These are phyloP conservation scores for Corymbia citriodora DNA, from an alignment of 441 rosid genomes.

Conservation along the genomic window DNA sequence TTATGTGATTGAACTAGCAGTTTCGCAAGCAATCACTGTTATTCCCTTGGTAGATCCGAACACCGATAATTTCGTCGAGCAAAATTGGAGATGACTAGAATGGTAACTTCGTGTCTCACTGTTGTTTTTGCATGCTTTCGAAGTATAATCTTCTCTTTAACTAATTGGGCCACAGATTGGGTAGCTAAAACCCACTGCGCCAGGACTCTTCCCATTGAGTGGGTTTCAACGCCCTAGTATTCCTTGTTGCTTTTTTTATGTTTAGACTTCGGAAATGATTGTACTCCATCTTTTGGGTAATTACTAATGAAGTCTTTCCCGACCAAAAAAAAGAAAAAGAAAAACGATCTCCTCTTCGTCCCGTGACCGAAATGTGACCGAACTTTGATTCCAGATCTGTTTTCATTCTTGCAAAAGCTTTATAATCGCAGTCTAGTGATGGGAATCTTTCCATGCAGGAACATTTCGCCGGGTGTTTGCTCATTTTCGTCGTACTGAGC, in stretches of 20 bases:
- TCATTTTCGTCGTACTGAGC: neutral
- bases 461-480: neutral
- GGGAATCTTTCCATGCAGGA: neutral
- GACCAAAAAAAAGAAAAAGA: too few species aligned
- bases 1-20: neutral
- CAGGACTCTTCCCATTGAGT: too few species aligned
- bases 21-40: neutral
- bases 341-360: too few species aligned
- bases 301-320: too few species aligned
- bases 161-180: too few species aligned
- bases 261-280: too few species aligned
- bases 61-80: neutral
- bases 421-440: neutral
- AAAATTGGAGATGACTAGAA: neutral
- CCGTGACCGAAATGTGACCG: neutral
- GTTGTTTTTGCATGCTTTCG: neutral
- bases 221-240: too few species aligned
- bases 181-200: too few species aligned
- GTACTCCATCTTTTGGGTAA: too few species aligned
- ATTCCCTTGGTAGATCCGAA: neutral
- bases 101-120: neutral
- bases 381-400: neutral
- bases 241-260: too few species aligned
- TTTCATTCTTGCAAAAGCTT: neutral
- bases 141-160: neutral